phyloP scores from a whole-genome alignment of 2,329 filamentous ascomycete species.

The Hypomyces rosellus region DNA sequence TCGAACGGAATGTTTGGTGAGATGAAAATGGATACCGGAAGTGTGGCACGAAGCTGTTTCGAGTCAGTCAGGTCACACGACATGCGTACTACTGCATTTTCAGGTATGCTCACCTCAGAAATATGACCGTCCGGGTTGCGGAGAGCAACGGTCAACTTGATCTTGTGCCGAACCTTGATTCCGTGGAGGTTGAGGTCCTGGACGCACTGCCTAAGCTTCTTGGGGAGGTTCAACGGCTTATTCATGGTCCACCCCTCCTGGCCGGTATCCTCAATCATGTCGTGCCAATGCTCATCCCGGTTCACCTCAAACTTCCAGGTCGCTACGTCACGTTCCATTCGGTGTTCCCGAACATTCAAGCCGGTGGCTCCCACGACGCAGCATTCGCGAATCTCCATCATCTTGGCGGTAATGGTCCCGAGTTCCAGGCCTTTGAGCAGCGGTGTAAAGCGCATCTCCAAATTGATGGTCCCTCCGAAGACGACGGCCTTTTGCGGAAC shows the following conservation, averaged over 20 bases:
- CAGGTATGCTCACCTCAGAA: slow-evolving; percentile 60
- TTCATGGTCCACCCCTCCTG: slow-evolving; percentile 60
- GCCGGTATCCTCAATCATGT: slow-evolving; percentile 61
- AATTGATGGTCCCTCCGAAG: slow-evolving; percentile 77
- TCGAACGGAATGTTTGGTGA: slow-evolving; percentile 88
- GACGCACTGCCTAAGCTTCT: slow-evolving; percentile 72
- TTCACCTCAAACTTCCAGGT: slow-evolving; percentile 51
- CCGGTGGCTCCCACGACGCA: slow-evolving; percentile 42
- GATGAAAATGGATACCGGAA: slow-evolving; percentile 90
- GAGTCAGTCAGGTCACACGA: slow-evolving; percentile 8
- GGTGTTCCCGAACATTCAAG: slow-evolving; percentile 50
- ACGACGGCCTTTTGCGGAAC: slow-evolving; percentile 92
- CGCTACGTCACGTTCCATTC: slow-evolving; percentile 57
- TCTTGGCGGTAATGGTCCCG: slow-evolving; percentile 71
- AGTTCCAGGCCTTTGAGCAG: slow-evolving; percentile 83
- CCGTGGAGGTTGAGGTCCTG: slow-evolving; percentile 85
- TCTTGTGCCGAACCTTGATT: slow-evolving; percentile 88
- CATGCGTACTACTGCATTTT: neutral
- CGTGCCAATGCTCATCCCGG: slow-evolving; percentile 59
- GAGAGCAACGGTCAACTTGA: slow-evolving; percentile 84
- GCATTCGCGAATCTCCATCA: slow-evolving; percentile 74
- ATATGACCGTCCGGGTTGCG: slow-evolving; percentile 93
- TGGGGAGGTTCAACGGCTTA: slow-evolving; percentile 65
- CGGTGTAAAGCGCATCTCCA: slow-evolving; percentile 83
- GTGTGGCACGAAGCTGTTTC: slow-evolving; percentile 69